phyloP scores from a whole-genome alignment of 176 grass and related monocot genomes.

The Coix lacrymajobi region DNA sequence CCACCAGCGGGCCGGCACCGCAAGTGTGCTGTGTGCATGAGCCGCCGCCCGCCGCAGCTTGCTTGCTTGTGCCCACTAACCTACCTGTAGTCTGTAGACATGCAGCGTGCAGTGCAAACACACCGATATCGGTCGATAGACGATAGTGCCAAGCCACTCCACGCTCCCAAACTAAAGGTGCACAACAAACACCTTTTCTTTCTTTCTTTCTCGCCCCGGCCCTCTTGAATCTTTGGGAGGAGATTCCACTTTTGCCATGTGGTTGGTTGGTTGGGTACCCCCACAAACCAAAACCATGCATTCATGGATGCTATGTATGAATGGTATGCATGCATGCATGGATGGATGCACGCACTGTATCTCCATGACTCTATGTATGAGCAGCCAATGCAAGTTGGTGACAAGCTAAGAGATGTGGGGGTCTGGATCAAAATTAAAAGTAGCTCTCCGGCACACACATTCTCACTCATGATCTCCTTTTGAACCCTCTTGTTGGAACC shows the following conservation, averaged over 20 bases:
- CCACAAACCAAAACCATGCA: background rate
- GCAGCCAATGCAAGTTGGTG: constrained; percentile 3
- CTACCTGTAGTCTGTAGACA: no score
- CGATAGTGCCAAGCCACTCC: constrained; percentile 31
- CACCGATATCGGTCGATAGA: background rate
- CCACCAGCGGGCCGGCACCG: background rate
- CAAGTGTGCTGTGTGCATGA: background rate
- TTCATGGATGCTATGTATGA: background rate
- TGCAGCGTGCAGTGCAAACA: background rate
- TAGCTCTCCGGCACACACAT: background rate
- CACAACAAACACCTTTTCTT: background rate
- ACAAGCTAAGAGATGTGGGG: background rate
- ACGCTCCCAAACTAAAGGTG: constrained; percentile 8
- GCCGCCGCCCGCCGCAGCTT: background rate
- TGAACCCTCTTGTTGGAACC: background rate
- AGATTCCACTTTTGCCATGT: constrained; percentile 31
- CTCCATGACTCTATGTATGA: constrained; percentile 23
- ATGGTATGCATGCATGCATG: background rate
- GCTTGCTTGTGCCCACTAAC: background rate
- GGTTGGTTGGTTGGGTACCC: background rate
- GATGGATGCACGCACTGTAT: background rate
- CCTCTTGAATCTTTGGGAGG: constrained; percentile 25
- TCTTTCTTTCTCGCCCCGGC: background rate
- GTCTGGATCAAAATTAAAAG: constrained; percentile 26
- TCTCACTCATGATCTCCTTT: background rate